Evolutionary conservation across 352 stramenopile genomes (phyloP).

Genomic region (Globisporangium rhizosaccharum): DNA sequence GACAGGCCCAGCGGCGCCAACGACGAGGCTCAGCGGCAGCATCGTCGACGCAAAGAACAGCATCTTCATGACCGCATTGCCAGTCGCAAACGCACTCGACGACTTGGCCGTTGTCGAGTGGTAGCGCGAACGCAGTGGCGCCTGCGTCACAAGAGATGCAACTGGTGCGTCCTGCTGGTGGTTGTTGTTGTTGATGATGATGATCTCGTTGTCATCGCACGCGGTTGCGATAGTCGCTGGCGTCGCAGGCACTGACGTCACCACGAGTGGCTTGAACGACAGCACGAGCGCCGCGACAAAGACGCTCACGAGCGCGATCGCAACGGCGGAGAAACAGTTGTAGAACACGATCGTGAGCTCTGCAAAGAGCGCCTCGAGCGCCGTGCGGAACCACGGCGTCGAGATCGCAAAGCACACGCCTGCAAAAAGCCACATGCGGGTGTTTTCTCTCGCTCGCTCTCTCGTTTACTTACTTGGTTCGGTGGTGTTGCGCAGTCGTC

Average conservation of each 20-base stretch:
- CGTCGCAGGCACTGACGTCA: too few species aligned
- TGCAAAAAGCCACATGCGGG: slow-evolving; percentile 19
- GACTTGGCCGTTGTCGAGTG: neutral
- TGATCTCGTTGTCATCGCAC: neutral
- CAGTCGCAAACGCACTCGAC: slow-evolving; percentile 6
- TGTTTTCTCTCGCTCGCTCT: slow-evolving; percentile 1
- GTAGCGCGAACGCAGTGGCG: neutral
- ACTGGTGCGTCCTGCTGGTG: neutral
- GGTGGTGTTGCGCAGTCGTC: too few species aligned
- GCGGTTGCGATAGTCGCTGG: neutral
- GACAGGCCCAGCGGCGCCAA: slow-evolving; percentile 2
- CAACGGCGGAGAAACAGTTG: slow-evolving; percentile 11
- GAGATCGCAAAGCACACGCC: slow-evolving; percentile 19
- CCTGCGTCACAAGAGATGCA: too few species aligned
- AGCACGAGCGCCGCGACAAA: slow-evolving; percentile 12
- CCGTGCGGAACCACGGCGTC: slow-evolving; percentile 11
- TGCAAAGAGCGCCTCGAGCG: slow-evolving; percentile 18
- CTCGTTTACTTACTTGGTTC: slow-evolving; percentile 2
- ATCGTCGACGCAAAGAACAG: slow-evolving; percentile 16
- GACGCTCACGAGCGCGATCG: slow-evolving; percentile 2
- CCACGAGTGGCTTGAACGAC: neutral
- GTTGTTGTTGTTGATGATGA: neutral
- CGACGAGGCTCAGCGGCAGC: slow-evolving; percentile 10
- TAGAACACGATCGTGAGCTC: slow-evolving; percentile 20
- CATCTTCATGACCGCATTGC: slow-evolving; percentile 14